phyloP scores from a whole-genome alignment of 2,329 filamentous ascomycete genomes.

The Emydomyces testavorans region DNA sequence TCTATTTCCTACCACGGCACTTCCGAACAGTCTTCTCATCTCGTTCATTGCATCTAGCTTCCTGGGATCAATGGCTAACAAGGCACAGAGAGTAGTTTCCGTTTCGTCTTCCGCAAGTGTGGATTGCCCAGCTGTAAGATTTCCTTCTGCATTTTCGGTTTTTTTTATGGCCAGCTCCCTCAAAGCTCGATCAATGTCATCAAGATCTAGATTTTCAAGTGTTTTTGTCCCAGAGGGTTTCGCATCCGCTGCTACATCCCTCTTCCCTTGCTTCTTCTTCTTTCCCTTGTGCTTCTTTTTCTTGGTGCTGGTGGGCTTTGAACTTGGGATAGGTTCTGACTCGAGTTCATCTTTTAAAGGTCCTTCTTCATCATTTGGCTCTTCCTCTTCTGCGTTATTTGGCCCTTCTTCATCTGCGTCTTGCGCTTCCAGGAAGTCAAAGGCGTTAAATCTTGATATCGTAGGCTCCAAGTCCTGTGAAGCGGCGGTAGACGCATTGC shows the following conservation, averaged over 20 bases:
- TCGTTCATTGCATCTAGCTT: conserved; percentile 80
- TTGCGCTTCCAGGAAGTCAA: conserved; percentile 40
- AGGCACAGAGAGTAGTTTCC: conserved; percentile 36
- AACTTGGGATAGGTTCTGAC: not conserved
- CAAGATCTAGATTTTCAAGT: conserved; percentile 32
- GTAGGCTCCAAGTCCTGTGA: conserved; percentile 31
- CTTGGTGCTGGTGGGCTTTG: conserved; percentile 25
- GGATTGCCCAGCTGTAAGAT: not conserved
- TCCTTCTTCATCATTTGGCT: conserved; percentile 21
- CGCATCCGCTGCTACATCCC: conserved; percentile 19
- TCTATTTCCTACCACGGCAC: conserved; percentile 47
- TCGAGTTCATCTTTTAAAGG: conserved; percentile 8
- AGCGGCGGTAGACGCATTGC: conserved; percentile 31
- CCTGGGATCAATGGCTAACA: conserved; percentile 54
- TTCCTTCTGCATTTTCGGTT: conserved; percentile 12
- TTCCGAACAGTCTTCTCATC: conserved; percentile 67
- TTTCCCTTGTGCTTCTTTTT: conserved; percentile 56
- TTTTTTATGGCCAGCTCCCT: conserved; percentile 44
- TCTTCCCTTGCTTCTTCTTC: conserved; percentile 42
- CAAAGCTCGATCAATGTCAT: conserved; percentile 57
- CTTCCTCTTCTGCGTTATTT: conserved; percentile 25
- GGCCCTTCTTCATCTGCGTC: conserved; percentile 26
- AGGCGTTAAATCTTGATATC: conserved; percentile 41
- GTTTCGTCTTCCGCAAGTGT: not conserved
- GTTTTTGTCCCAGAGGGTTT: conserved; percentile 9